Evolutionary conservation across 371 early-diverging fungal genomes (phyloP).

Genomic region (Mitosporidium daphniae): DNA sequence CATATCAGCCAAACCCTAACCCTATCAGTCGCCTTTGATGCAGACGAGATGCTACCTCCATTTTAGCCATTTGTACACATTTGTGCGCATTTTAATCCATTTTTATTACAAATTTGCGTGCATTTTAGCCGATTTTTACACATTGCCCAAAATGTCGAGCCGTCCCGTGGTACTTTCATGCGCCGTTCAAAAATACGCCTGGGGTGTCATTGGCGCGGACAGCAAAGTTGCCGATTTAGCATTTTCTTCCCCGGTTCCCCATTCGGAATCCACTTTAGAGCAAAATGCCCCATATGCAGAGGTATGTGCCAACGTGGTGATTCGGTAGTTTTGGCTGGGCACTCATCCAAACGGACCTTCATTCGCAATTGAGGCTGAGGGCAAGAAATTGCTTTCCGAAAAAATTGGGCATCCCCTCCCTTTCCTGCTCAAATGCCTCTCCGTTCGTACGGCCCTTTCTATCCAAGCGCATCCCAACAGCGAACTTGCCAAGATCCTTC

Average conservation of each 20-base stretch:
- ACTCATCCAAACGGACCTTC: conserved; percentile 75
- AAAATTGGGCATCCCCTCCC: conserved; percentile 15
- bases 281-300: conserved; percentile 44
- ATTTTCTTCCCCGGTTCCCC: too few species aligned
- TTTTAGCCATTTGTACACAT: too few species aligned
- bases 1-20: too few species aligned
- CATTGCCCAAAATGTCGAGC: too few species aligned
- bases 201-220: conserved; percentile 50
- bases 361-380: conserved; percentile 4
- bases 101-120: too few species aligned
- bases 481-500: conserved; percentile 25
- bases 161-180: conserved; percentile 1
- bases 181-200: conserved; percentile 21
- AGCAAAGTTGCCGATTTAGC: conserved; percentile 51
- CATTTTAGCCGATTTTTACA: too few species aligned
- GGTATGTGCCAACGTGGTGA: conserved; percentile 9
- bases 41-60: too few species aligned
- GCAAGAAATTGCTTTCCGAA: conserved; percentile 9
- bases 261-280: conserved; percentile 15
- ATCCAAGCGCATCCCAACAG: conserved; percentile 93
- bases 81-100: too few species aligned
- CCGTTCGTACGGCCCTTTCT: conserved; percentile 58
- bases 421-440: conserved; percentile 76
- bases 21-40: too few species aligned
- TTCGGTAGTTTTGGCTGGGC: conserved; percentile 84